Base-by-base conservation (phyloP, 139 green algal species). In the Limnomonas spitsbergensis region DNA sequence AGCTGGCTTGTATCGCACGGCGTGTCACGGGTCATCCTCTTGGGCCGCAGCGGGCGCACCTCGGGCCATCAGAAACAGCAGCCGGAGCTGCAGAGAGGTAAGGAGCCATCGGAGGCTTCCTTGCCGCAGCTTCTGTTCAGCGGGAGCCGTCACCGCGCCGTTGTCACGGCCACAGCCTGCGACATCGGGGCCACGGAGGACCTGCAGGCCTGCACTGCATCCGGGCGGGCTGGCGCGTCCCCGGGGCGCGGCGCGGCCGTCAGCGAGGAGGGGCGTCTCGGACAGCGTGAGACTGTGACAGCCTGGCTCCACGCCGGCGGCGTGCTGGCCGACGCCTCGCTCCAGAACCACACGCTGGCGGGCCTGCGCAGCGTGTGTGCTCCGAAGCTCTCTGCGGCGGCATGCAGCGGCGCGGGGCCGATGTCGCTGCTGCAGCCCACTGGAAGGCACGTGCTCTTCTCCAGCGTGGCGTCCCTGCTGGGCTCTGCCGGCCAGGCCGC, bases 401-500 rank as follows among this genome's bases (percentile, higher is more conserved):
- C 24, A 6, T 32, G 47, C 36, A 31, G 4, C 4, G 31, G 3
- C 47, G 9, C 31, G 40, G 26, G 7, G 72, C 72, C 38, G 27
- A 40, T 47, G 26, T 37, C 20, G 26, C n/a, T n/a, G 6, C 39
- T 86, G 47, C 79, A 52, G 2, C 89, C 91, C 0, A 40, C 67
- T 6, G 36, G 69, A 1, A 76, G n/a, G 1, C 40, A 79, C 36
- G 78, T 94, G 40, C 70, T 93, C 26, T 95, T 95, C 81, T 94
- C 89, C 52, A 92, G 85, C 2, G 86, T 95, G 36, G 91, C 92
- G 1, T 83, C 88, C 36, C 79, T 95, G 53, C 85, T 95, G 42
- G 91, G 92, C 29, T 91, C 86, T 1, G 77, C 89, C 34, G 93
- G 93, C 27, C 93, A 97, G 75, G 84, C 90, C 69, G 92, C 88